Conservation (phyloP, 2,329 filamentous ascomycete species). For the Hypoxylon sp. region DNA sequence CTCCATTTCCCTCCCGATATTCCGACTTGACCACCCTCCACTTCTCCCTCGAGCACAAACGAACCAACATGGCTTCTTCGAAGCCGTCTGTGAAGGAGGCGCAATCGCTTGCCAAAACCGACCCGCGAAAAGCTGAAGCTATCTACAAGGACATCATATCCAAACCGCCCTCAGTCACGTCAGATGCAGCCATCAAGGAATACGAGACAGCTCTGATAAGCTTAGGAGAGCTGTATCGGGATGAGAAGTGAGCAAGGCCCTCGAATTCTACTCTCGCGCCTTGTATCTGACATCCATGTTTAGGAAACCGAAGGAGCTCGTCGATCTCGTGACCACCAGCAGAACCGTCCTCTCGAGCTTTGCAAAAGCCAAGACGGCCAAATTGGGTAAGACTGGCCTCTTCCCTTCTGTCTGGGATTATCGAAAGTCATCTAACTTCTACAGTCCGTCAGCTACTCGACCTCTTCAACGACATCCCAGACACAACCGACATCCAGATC, state of each 20-base stretch:
- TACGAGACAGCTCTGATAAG: slow-evolving; percentile 92
- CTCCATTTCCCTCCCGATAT: not conserved
- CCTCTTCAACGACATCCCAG: slow-evolving; percentile 92
- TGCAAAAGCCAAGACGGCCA: slow-evolving; percentile 98
- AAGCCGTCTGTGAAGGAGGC: slow-evolving; percentile 80
- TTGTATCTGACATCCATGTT: slow-evolving; percentile 51
- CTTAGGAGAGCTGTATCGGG: slow-evolving; percentile 92
- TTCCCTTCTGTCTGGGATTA: not conserved
- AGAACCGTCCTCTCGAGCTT: slow-evolving; percentile 94
- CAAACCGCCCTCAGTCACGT: slow-evolving; percentile 84
- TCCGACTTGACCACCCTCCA: not conserved
- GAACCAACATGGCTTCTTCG: slow-evolving; percentile 50
- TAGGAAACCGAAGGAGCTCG: slow-evolving; percentile 86
- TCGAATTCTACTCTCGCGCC: slow-evolving; percentile 8
- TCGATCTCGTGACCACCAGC: slow-evolving; percentile 90
- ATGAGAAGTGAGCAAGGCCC: slow-evolving; percentile 77
- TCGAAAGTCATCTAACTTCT: slow-evolving; percentile 28
- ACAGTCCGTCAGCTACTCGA: slow-evolving; percentile 96
- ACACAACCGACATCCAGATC: slow-evolving; percentile 95
- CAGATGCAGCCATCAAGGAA: slow-evolving; percentile 88
- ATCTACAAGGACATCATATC: slow-evolving; percentile 93
- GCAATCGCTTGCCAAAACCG: slow-evolving; percentile 83
- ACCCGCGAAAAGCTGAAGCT: slow-evolving; percentile 86
- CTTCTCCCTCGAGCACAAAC: slow-evolving; percentile 27
- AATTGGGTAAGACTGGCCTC: slow-evolving; percentile 79